These are phyloP conservation scores for Fusarium bulbicola DNA, from an alignment of 2,329 filamentous ascomycete genomes.

Conservation along the genomic window DNA sequence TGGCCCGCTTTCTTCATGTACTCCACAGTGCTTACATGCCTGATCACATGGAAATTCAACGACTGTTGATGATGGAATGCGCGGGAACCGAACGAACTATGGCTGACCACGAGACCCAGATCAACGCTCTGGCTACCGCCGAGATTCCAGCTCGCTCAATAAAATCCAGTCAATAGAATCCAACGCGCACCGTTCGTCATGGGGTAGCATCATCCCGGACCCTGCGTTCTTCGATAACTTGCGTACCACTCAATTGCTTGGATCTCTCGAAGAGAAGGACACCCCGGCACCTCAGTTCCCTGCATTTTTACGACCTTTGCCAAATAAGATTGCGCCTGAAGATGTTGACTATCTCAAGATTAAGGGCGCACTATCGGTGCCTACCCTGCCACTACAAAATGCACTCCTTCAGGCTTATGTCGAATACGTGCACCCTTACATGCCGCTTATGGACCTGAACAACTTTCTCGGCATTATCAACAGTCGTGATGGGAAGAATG, in stretches of 20 bases:
- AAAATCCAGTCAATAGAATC: slow-evolving; percentile 43
- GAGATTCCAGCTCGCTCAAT: slow-evolving; percentile 45
- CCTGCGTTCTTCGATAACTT: slow-evolving; percentile 49
- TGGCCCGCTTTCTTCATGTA: slow-evolving; percentile 30
- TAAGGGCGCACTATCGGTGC: slow-evolving; percentile 86
- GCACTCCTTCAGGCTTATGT: slow-evolving; percentile 84
- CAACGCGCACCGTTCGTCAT: slow-evolving; percentile 37
- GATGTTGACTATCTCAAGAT: slow-evolving; percentile 84
- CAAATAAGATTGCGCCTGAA: slow-evolving; percentile 78
- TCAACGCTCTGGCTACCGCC: slow-evolving; percentile 50
- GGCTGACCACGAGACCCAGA: slow-evolving; percentile 51
- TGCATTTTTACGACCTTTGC: slow-evolving; percentile 81
- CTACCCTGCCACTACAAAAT: slow-evolving; percentile 74
- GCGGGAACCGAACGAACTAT: slow-evolving; percentile 1
- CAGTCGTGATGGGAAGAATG: slow-evolving; percentile 72
- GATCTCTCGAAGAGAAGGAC: slow-evolving; percentile 59
- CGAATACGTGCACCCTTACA: slow-evolving; percentile 92
- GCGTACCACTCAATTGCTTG: slow-evolving; percentile 55
- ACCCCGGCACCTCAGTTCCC: slow-evolving; percentile 59
- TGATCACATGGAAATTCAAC: slow-evolving; percentile 40
- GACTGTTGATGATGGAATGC: slow-evolving; percentile 10
- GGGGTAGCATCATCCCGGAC: slow-evolving; percentile 48
- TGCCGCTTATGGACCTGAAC: slow-evolving; percentile 82
- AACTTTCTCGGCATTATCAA: slow-evolving; percentile 69
- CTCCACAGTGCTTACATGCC: slow-evolving; percentile 35